A percentile compares a stretch with the other conserved stretches of the same genome.
Conservation (phyloP, 2,329 filamentous ascomycete genomes). For the Pseudogymnoascus sp. region DNA sequence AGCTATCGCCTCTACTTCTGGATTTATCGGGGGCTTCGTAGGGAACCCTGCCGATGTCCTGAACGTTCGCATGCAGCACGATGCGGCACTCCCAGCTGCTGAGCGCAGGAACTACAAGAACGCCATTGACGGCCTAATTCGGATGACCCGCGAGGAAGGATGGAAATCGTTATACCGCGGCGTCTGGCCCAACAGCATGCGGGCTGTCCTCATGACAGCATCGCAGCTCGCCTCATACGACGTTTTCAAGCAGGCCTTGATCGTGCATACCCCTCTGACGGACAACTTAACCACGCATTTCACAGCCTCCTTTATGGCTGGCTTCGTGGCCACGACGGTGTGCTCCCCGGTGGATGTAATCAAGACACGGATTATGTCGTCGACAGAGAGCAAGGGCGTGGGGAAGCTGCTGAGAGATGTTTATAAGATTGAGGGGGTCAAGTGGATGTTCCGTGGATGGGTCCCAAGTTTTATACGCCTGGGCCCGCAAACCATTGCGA, state of each 20-base stretch:
- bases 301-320: constrained; percentile 66
- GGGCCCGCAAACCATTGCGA: constrained; percentile 75
- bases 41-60: constrained; percentile 94
- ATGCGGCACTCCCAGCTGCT: constrained; percentile 62
- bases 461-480: constrained; percentile 64
- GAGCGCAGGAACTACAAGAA: constrained; percentile 83
- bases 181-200: constrained; percentile 71
- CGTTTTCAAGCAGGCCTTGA: constrained; percentile 63
- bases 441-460: constrained; percentile 89
- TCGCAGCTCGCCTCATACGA: constrained; percentile 80
- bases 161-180: constrained; percentile 69
- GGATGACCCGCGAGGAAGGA: constrained; percentile 85
- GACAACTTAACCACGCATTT: constrained; percentile 74
- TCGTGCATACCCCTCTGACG: constrained; percentile 55
- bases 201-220: constrained; percentile 82
- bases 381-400: constrained; percentile 46
- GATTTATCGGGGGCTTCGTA: constrained; percentile 78
- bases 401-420: constrained; percentile 56
- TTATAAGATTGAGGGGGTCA: constrained; percentile 60
- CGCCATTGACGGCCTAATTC: constrained; percentile 74
- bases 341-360: constrained; percentile 83
- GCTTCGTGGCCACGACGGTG: constrained; percentile 75
- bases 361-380: constrained; percentile 81
- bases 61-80: constrained; percentile 98
- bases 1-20: constrained; percentile 73